phyloP scores from a whole-genome alignment of 345 rosid genomes.

The Dipteronia sinensis region DNA sequence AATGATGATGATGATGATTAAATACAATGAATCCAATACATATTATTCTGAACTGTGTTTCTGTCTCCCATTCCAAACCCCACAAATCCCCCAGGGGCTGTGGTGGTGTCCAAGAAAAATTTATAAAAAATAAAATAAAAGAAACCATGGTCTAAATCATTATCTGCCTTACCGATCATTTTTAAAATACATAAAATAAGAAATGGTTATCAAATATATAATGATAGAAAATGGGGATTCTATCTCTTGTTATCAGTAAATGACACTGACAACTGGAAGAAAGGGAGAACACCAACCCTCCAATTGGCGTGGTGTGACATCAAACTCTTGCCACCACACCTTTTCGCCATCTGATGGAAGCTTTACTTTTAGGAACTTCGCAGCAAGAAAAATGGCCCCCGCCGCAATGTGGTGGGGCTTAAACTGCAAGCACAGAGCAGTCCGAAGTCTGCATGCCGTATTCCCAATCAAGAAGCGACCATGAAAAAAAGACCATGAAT shows the following conservation, averaged over 20 bases:
- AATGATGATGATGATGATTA: neutral
- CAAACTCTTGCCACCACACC: conserved; percentile 54
- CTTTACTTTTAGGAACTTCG: conserved; percentile 52
- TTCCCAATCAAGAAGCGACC: conserved; percentile 27
- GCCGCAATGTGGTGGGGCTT: conserved; percentile 53
- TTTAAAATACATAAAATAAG: neutral
- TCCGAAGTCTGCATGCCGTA: conserved; percentile 44
- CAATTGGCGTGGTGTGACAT: conserved; percentile 45
- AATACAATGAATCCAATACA: neutral
- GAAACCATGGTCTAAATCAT: conserved; percentile 9
- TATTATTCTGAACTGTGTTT: neutral
- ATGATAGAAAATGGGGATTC: neutral
- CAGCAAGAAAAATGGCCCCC: conserved; percentile 56
- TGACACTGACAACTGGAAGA: neutral
- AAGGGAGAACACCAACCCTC: conserved; percentile 36
- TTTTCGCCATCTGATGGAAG: conserved; percentile 53
- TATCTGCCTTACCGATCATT: neutral
- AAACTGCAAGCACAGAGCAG: conserved; percentile 53
- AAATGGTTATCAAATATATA: neutral
- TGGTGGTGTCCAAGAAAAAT: neutral
- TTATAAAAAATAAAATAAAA: neutral
- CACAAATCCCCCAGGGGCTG: neutral
- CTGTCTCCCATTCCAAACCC: conserved; percentile 14
- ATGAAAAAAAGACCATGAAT: conserved; percentile 22
- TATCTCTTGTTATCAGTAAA: neutral